Evolutionary conservation across 129 eudicot species (phyloP), one percentile per base, ranked within the genome.

Genomic region (Centaurea solstitialis): DNA sequence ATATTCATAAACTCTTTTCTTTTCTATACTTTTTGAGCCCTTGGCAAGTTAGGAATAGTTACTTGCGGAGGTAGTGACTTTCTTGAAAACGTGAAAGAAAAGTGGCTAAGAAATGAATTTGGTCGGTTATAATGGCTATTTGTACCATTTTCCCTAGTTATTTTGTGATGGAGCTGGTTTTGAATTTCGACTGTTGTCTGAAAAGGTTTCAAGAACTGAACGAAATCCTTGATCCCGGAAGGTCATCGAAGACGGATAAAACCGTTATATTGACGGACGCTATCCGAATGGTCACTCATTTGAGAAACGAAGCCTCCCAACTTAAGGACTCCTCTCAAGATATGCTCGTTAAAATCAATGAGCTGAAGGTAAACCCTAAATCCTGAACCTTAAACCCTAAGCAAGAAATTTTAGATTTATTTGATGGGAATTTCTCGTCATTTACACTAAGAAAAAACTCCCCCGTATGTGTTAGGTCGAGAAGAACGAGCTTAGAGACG

Each of bases 131-230:
- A 26, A 26, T 26, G 30, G 30, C 30, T 26, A 26, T 26, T 26
- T 26, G 30, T 26, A 26, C 30, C 30, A 26, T 26, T 26, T 26
- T 26, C 30, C 30, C 2, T 26, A 2, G 37, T 33, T 33, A 33
- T 33, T 33, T 33, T 33, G 2, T 33, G 37, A 3, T 5, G 37
- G 37, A 33, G 37, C 35, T n/a, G 35, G 3, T 33, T 71, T 43
- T 35, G 11, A 23, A 18, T 45, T 11, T 68, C 76, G 72, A 75
- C 64, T 35, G 15, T 73, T 82, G 33, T 77, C 4, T 87, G 40
- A 72, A 75, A 68, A 93, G 98, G 90, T 93, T 93, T 72, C 92
- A 89, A 84, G 96, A 93, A 76, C 65, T 93, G 79, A 87, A 89
- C 50, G 85, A 79, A 74, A 82, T 89, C 2, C 81, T 93, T 72